Evolutionary conservation across 2,329 filamentous ascomycete species (phyloP), one percentile per base, ranked within the genome.

Genomic region (Fusarium penzigii): DNA sequence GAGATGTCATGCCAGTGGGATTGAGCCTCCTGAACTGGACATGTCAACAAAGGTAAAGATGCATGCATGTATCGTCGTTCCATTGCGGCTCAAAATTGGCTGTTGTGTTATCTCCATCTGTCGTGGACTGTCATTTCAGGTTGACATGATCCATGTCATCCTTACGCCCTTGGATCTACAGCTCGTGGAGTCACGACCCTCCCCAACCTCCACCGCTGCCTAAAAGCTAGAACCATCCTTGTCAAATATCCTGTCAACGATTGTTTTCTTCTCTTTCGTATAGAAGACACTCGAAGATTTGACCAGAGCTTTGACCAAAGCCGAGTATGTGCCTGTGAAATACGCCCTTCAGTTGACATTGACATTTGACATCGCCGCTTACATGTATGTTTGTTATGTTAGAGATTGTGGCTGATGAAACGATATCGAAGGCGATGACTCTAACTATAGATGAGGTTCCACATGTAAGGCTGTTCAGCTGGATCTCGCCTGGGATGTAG

Each of bases 121-220:
- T 25, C 20, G 20, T 25, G 20, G 20, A 25, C 20, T 25, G 7
- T 25, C 20, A 5, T 25, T 25, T 7, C 20, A 25, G 5, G 20
- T 25, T 25, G 20, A 25, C 20, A 25, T 25, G 20, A 20, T 10
- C 29, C 44, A 48, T 29, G 52, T 58, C 48, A 45, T 48, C 13
- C 20, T 32, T 46, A 16, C 59, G 61, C 62, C 61, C 45, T 64
- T 62, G 10, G n/a, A 55, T 64, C 49, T 48, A 63, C 59, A 61
- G 11, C 20, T n/a, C 53, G 49, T 49, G 47, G 57, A n/a, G 45
- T 29, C 32, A 36, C 13, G 32, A 36, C 32, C 13, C 32, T 36
- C 13, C 46, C 34, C 39, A 12, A 36, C 36, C 12, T 20, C 36
- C 16, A 39, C 14, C n/a, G 44, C 32, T 54, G 45, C 51, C 40